A percentile compares a stretch with the other conserved stretches of the same genome.
phyloP scores from a whole-genome alignment of 495 filamentous ascomycete species.

The Aspergillus egyptiacus region DNA sequence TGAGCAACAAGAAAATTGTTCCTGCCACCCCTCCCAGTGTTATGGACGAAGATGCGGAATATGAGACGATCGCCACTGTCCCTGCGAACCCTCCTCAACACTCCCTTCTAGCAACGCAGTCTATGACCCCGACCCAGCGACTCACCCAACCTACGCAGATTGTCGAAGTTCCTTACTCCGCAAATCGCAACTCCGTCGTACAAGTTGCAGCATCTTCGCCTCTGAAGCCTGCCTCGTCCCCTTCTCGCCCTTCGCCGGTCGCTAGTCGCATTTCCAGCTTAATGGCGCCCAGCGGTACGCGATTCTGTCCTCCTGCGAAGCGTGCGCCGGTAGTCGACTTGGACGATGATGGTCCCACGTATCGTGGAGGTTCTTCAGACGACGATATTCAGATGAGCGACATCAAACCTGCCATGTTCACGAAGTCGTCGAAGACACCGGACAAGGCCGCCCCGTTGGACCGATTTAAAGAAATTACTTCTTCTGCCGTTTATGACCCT shows the following conservation, averaged over 20 bases:
- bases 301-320: slow-evolving; percentile 54
- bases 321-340: slow-evolving; percentile 39
- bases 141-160: slow-evolving; percentile 72
- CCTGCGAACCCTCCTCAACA: slow-evolving; percentile 33
- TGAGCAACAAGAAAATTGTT: slow-evolving; percentile 42
- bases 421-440: slow-evolving; percentile 29
- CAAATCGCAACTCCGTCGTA: slow-evolving; percentile 46
- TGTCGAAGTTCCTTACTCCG: slow-evolving; percentile 34
- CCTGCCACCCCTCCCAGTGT: slow-evolving; percentile 25
- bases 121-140: slow-evolving; percentile 35
- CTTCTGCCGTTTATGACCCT: slow-evolving; percentile 44
- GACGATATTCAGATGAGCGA: slow-evolving; percentile 50
- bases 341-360: slow-evolving; percentile 54
- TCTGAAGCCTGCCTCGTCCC: slow-evolving; percentile 45
- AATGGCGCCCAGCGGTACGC: slow-evolving; percentile 76
- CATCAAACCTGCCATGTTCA: slow-evolving; percentile 66
- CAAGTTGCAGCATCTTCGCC: slow-evolving; percentile 86
- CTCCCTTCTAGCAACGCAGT: slow-evolving; percentile 21
- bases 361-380: slow-evolving; percentile 51
- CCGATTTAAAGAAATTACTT: slow-evolving; percentile 46
- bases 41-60: slow-evolving; percentile 32
- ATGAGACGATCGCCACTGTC: slow-evolving; percentile 56
- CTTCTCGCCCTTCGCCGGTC: slow-evolving; percentile 28
- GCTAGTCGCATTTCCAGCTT: slow-evolving; percentile 46
- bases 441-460: slow-evolving; percentile 38